phyloP scores from a whole-genome alignment of 2,329 filamentous ascomycete species.

The Sclerotinia spermophila region DNA sequence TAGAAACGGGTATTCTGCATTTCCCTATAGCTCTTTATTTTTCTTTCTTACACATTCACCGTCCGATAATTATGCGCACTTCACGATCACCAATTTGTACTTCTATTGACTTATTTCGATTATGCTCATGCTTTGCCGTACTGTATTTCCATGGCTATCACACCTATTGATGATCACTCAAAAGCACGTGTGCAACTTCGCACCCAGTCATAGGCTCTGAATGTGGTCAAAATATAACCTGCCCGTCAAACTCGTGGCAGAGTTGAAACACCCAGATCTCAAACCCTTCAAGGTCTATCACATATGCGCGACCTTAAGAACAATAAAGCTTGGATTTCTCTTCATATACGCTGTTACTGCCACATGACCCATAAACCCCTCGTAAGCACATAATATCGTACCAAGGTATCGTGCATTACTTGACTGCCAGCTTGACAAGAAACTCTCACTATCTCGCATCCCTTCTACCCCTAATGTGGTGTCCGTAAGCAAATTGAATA shows the following conservation, averaged over 20 bases:
- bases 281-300: too few relatives aligned
- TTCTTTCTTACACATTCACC: not conserved
- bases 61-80: too few relatives aligned
- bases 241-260: too few relatives aligned
- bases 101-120: not conserved
- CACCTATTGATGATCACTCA: not conserved
- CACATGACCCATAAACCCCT: not conserved
- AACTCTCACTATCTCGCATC: conserved; percentile 39
- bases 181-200: not conserved
- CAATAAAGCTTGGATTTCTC: too few relatives aligned
- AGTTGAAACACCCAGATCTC: too few relatives aligned
- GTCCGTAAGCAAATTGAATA: conserved; percentile 39
- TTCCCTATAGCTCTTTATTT: too few relatives aligned
- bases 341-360: too few relatives aligned
- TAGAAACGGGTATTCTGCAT: not conserved
- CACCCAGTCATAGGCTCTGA: too few relatives aligned
- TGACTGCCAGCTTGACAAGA: not conserved
- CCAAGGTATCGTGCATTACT: not conserved
- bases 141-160: not conserved
- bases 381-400: not conserved
- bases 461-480: conserved; percentile 51
- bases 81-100: not conserved
- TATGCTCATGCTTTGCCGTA: not conserved
- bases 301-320: too few relatives aligned
- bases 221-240: too few relatives aligned